Conservation (phyloP, 176 grass and related monocot genomes). For the Paspalum vaginatum region DNA sequence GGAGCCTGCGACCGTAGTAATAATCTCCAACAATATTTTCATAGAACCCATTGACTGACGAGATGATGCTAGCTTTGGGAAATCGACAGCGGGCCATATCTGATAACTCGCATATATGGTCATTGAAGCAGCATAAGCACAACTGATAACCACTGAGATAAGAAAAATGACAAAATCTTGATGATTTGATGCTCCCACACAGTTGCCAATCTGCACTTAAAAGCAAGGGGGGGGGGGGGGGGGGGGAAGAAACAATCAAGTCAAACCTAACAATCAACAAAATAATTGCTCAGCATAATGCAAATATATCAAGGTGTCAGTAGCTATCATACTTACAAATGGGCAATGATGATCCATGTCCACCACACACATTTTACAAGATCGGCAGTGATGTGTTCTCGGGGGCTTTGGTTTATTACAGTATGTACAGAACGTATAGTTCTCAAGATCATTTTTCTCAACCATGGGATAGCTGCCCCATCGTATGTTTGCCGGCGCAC, state of each 20-base stretch:
- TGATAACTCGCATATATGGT: slow-evolving; percentile 70
- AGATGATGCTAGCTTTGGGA: slow-evolving; percentile 47
- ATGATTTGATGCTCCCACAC: slow-evolving; percentile 88
- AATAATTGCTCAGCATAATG: slow-evolving; percentile 14
- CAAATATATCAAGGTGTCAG: background rate
- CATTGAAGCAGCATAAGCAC: slow-evolving; percentile 69
- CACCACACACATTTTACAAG: slow-evolving; percentile 91
- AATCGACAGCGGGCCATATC: slow-evolving; percentile 72
- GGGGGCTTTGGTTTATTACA: slow-evolving; percentile 90
- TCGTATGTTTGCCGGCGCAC: slow-evolving; percentile 57
- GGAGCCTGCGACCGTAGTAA: slow-evolving; percentile 60
- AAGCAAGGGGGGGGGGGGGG: background rate
- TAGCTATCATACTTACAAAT: slow-evolving; percentile 75
- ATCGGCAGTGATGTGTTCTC: slow-evolving; percentile 96
- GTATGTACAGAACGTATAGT: slow-evolving; percentile 84
- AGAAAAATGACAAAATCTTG: slow-evolving; percentile 83
- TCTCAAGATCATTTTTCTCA: slow-evolving; percentile 78
- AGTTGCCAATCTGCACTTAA: slow-evolving; percentile 88
- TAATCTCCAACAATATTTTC: slow-evolving; percentile 54
- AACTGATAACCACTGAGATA: slow-evolving; percentile 78
- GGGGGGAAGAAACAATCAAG: slow-evolving; percentile 5
- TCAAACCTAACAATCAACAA: slow-evolving; percentile 21
- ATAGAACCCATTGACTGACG: slow-evolving; percentile 37
- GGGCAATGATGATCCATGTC: slow-evolving; percentile 99
- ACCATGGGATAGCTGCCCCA: slow-evolving; percentile 97